These are phyloP conservation scores for Fomes fomentarius DNA, from an alignment of 1,284 basidiomycete genomes.

Conservation along the genomic window DNA sequence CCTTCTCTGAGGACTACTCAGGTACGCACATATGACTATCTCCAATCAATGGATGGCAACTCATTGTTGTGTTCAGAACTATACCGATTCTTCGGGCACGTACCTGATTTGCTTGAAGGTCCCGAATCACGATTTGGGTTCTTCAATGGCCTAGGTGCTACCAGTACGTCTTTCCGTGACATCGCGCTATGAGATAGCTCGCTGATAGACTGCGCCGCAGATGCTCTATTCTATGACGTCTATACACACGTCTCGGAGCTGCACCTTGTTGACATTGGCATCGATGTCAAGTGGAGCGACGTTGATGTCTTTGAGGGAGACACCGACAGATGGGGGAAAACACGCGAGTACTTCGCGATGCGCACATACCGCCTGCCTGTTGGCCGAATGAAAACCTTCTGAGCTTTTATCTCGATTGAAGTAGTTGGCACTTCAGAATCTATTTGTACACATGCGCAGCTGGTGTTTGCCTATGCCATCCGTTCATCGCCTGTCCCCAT, in stretches of 20 bases:
- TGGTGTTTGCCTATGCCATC: not conserved
- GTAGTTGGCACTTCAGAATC: too few species aligned
- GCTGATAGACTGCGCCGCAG: slow-evolving; percentile 42
- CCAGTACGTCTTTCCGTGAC: slow-evolving; percentile 57
- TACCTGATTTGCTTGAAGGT: slow-evolving; percentile 83
- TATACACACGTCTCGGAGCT: slow-evolving; percentile 87
- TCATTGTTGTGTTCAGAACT: slow-evolving; percentile 52
- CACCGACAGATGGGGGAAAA: slow-evolving; percentile 67
- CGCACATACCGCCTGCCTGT: slow-evolving; percentile 70
- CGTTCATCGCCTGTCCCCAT: not conserved
- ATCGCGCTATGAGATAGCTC: not conserved
- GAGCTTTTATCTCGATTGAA: too few species aligned
- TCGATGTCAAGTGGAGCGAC: slow-evolving; percentile 75
- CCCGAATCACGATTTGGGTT: slow-evolving; percentile 88
- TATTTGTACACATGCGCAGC: slow-evolving; percentile 1
- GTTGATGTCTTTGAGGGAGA: slow-evolving; percentile 59
- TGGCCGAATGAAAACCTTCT: slow-evolving; percentile 41
- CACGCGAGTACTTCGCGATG: slow-evolving; percentile 72
- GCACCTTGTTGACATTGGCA: slow-evolving; percentile 83
- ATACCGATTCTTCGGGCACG: slow-evolving; percentile 79
- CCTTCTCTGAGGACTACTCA: slow-evolving; percentile 88
- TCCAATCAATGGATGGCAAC: not conserved
- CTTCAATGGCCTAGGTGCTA: slow-evolving; percentile 97
- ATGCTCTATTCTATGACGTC: slow-evolving; percentile 89
- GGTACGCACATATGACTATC: slow-evolving; percentile 39